Conservation (phyloP, 305 asterid genomes). For the Fraxinus angustifolia region DNA sequence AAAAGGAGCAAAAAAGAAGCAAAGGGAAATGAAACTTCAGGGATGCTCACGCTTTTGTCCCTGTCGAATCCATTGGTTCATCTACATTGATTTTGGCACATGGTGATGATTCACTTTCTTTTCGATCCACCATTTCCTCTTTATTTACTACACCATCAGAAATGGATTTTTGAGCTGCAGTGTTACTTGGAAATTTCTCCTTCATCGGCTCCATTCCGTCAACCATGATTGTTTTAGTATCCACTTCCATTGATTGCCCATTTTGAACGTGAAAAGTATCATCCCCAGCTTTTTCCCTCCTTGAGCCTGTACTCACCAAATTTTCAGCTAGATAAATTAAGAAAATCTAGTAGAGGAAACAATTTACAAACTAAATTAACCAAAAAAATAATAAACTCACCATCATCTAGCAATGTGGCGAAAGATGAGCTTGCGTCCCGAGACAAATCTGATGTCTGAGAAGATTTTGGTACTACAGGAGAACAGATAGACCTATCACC, state of each 20-base stretch:
- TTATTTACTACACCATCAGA: constrained; percentile 37
- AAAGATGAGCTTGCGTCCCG: not conserved
- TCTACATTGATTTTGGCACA: constrained; percentile 46
- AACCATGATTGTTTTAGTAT: constrained; percentile 25
- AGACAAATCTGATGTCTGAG: not conserved
- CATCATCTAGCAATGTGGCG: constrained; percentile 20
- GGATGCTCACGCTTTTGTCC: constrained; percentile 59
- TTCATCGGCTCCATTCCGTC: constrained; percentile 29
- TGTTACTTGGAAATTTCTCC: constrained; percentile 39
- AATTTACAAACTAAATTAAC: constrained; percentile 7
- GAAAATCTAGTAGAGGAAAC: constrained; percentile 13
- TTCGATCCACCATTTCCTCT: constrained; percentile 40
- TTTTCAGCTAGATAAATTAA: constrained; percentile 23
- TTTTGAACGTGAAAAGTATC: constrained; percentile 32
- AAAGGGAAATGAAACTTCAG: constrained; percentile 27
- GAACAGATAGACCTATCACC: not conserved
- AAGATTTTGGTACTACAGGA: not conserved
- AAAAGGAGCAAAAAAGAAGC: constrained; percentile 1
- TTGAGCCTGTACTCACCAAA: constrained; percentile 41
- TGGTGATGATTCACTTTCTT: constrained; percentile 47
- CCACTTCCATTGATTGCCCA: constrained; percentile 34
- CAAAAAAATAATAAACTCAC: constrained; percentile 21
- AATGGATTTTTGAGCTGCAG: constrained; percentile 35
- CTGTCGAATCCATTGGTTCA: constrained; percentile 46
- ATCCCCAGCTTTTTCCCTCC: constrained; percentile 33